Conservation (phyloP, 2,329 filamentous ascomycete genomes). For the Metarhizium sp. region DNA sequence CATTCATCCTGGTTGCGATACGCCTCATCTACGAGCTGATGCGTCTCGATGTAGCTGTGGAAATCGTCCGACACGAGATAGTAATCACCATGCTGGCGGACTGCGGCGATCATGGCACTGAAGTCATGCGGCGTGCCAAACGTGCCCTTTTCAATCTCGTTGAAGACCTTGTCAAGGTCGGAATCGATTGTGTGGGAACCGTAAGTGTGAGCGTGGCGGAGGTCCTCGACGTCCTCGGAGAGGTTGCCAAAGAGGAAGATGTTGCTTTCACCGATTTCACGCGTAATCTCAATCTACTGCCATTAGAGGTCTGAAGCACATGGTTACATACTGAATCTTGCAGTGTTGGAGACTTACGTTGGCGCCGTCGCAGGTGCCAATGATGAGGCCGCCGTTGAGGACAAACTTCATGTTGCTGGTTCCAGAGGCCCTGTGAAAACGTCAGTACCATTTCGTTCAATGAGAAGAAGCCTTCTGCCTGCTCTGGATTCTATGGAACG, state of each 20-base stretch:
- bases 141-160: constrained; percentile 65
- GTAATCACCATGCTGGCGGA: constrained; percentile 90
- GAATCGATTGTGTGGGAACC: constrained; percentile 69
- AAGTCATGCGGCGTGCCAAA: constrained; percentile 79
- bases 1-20: constrained; percentile 90
- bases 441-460: constrained; percentile 5
- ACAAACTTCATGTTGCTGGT: constrained; percentile 99
- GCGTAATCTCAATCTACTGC: constrained; percentile 79
- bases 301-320: not conserved
- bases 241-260: constrained; percentile 98
- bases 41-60: constrained; percentile 86
- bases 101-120: constrained; percentile 71
- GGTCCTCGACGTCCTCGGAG: constrained; percentile 90
- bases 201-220: constrained; percentile 85
- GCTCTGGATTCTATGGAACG: not conserved
- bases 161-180: constrained; percentile 71
- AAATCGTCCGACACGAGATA: constrained; percentile 98
- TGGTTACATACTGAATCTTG: not conserved
- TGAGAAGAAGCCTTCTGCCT: not conserved
- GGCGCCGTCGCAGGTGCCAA: constrained; percentile 94
- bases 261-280: constrained; percentile 91
- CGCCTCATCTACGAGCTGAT: constrained; percentile 80
- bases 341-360: constrained; percentile 55
- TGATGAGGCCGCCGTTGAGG: constrained; percentile 91
- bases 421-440: constrained; percentile 49